phyloP scores from a whole-genome alignment of 2,329 filamentous ascomycete genomes.

The Cryphonectria parasitica region DNA sequence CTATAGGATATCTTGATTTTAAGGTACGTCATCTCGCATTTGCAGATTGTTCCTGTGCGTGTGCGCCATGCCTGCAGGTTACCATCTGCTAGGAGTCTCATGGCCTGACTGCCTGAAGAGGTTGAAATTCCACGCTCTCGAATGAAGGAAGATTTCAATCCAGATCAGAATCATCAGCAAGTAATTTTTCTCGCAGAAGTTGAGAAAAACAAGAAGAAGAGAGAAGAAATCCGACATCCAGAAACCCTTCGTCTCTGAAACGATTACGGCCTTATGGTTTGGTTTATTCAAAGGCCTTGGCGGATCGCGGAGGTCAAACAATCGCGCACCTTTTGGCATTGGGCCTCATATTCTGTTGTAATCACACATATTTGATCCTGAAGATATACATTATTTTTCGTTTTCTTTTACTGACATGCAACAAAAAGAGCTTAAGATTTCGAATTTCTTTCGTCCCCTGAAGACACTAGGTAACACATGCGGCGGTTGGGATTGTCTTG shows the following conservation, averaged over 20 bases:
- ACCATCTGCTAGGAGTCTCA: not conserved
- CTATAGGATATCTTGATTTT: not conserved
- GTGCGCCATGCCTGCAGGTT: not conserved
- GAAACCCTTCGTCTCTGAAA: not conserved
- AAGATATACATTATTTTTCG: not conserved
- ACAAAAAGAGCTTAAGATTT: not conserved
- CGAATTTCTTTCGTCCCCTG: not conserved
- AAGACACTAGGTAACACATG: not conserved
- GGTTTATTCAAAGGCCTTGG: not conserved
- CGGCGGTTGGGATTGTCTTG: not conserved
- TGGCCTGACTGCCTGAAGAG: not conserved
- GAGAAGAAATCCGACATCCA: not conserved
- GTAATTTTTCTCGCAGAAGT: not conserved
- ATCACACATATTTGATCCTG: not conserved
- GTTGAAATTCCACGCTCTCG: not conserved
- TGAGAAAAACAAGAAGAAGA: not conserved
- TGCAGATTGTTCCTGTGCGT: not conserved
- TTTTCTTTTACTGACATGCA: not conserved
- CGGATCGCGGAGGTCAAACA: not conserved
- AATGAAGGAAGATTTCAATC: not conserved
- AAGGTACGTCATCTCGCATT: not conserved
- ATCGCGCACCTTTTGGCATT: not conserved
- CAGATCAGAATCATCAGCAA: not conserved
- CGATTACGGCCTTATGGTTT: too few species aligned
- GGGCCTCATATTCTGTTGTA: not conserved